Conservation (phyloP, 2,329 filamentous ascomycete species). For the Rutstroemia sydowiana region DNA sequence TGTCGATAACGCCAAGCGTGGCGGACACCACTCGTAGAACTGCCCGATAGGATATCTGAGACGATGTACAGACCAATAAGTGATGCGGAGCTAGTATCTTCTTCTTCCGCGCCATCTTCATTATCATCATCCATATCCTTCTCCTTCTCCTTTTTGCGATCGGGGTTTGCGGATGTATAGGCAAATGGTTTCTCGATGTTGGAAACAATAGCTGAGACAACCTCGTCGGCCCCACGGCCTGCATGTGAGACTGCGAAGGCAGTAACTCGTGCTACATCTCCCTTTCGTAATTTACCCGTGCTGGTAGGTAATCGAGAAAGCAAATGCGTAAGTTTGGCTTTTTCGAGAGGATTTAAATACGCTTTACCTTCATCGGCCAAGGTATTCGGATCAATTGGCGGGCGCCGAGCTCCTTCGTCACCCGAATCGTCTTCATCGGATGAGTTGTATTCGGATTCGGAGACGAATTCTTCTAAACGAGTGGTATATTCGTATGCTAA, state of each 20-base stretch:
- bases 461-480: slow-evolving; percentile 68
- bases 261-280: slow-evolving; percentile 79
- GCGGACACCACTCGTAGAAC: slow-evolving; percentile 53
- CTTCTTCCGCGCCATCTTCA: slow-evolving; percentile 37
- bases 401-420: slow-evolving; percentile 36
- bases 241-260: slow-evolving; percentile 86
- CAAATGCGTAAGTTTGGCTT: slow-evolving; percentile 76
- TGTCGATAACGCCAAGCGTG: slow-evolving; percentile 64
- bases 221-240: slow-evolving; percentile 76
- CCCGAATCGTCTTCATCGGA: slow-evolving; percentile 73
- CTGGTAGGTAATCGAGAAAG: slow-evolving; percentile 75
- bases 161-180: slow-evolving; percentile 62
- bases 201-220: slow-evolving; percentile 78
- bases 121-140: slow-evolving; percentile 29
- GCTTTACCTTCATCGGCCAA: slow-evolving; percentile 29
- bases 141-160: slow-evolving; percentile 34
- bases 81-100: slow-evolving; percentile 65
- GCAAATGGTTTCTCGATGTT: slow-evolving; percentile 76
- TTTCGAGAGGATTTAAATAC: slow-evolving; percentile 76
- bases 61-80: slow-evolving; percentile 77
- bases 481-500: slow-evolving; percentile 79
- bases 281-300: slow-evolving; percentile 67
- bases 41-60: slow-evolving; percentile 60
- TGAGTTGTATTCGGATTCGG: slow-evolving; percentile 78
- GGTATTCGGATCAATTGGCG: slow-evolving; percentile 32